These are phyloP conservation scores for Mesembryanthemum crystallinum DNA, from an alignment of 148 eudicot species.

Conservation along the genomic window DNA sequence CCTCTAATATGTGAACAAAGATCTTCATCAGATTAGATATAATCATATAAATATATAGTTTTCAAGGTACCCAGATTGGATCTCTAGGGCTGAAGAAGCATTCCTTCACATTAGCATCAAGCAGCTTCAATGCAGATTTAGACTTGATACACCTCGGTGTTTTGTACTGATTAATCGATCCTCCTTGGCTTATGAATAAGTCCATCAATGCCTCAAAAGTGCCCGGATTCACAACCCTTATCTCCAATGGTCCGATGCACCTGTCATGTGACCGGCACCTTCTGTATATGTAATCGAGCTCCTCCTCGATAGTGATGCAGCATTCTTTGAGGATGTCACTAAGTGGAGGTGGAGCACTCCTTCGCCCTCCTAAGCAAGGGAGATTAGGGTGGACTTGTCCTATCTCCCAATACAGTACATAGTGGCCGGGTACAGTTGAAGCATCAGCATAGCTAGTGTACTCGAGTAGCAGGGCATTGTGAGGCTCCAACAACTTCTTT, in stretches of 20 bases:
- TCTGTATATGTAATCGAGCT: constrained; percentile 59
- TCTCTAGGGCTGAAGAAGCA: constrained; percentile 59
- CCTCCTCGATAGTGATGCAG: constrained; percentile 60
- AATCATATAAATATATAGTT: not conserved
- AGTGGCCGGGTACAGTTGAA: constrained; percentile 72
- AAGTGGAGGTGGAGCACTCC: not conserved
- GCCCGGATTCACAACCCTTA: constrained; percentile 53
- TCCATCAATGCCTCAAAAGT: constrained; percentile 77
- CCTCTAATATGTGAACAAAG: constrained; percentile 1
- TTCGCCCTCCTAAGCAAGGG: not conserved
- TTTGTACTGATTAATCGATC: constrained; percentile 77
- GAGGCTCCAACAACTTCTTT: constrained; percentile 48
- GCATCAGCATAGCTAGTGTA: constrained; percentile 72
- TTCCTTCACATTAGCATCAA: constrained; percentile 47
- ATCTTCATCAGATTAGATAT: constrained; percentile 3
- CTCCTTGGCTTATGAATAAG: constrained; percentile 54
- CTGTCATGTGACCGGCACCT: constrained; percentile 57
- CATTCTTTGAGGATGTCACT: constrained; percentile 48
- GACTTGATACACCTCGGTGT: constrained; percentile 79
- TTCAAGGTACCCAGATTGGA: constrained; percentile 61
- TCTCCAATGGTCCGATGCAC: constrained; percentile 73
- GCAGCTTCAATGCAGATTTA: constrained; percentile 46
- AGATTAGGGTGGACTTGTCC: not conserved
- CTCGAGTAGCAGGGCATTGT: constrained; percentile 49
- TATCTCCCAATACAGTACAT: constrained; percentile 73